These are phyloP conservation scores for Silene vulgaris DNA, from an alignment of 179 eudicot species.

Conservation along the genomic window DNA sequence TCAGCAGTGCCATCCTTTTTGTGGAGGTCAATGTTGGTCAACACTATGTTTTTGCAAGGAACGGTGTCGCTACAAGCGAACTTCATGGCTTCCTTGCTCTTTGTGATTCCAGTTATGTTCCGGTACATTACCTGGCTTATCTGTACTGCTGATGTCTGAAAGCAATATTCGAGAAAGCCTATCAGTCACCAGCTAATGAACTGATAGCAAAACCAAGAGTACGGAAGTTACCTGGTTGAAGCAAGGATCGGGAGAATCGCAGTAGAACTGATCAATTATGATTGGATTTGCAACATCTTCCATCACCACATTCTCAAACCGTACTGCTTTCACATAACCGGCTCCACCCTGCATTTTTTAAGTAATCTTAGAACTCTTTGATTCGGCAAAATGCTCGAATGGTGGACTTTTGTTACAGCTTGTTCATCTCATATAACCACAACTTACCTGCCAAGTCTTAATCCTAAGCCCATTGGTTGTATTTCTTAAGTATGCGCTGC, in stretches of 20 bases:
- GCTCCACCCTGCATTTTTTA: slow-evolving; percentile 63
- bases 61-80: slow-evolving; percentile 74
- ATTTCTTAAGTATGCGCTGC: slow-evolving; percentile 54
- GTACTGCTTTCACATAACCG: slow-evolving; percentile 65
- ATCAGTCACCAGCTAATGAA: neutral
- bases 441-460: slow-evolving; percentile 84
- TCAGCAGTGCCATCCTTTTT: slow-evolving; percentile 54
- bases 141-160: slow-evolving; percentile 69
- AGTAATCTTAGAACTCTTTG: neutral
- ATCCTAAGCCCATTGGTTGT: slow-evolving; percentile 84
- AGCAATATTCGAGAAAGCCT: neutral
- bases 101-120: slow-evolving; percentile 71
- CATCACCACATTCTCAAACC: slow-evolving; percentile 71
- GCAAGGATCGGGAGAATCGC: slow-evolving; percentile 72
- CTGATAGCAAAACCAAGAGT: neutral
- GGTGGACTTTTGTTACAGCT: neutral
- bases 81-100: slow-evolving; percentile 61
- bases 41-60: slow-evolving; percentile 70
- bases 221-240: slow-evolving; percentile 49
- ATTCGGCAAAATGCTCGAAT: neutral
- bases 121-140: slow-evolving; percentile 67
- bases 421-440: neutral
- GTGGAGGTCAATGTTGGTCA: slow-evolving; percentile 59
- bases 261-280: slow-evolving; percentile 80
- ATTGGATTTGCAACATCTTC: slow-evolving; percentile 73